Evolutionary conservation across 352 stramenopile genomes (phyloP).

Genomic region (Peronospora farinosa): DNA sequence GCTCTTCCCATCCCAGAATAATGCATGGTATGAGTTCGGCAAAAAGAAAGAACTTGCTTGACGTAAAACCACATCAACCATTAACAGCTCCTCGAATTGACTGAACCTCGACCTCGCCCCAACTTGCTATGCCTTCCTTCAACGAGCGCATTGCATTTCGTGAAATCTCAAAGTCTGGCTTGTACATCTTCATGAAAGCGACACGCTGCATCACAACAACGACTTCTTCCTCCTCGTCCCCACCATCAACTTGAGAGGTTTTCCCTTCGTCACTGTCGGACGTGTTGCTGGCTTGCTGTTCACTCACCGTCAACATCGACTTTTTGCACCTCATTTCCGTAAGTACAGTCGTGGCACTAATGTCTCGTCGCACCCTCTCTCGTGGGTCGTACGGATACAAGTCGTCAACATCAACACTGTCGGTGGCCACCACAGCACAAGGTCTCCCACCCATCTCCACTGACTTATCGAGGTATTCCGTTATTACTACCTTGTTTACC

Average conservation of each 20-base stretch:
- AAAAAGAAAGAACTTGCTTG: not conserved
- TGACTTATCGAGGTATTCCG: conserved; percentile 29
- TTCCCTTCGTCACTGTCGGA: not conserved
- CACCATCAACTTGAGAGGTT: not conserved
- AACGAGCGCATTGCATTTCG: conserved; percentile 18
- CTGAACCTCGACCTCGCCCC: conserved; percentile 29
- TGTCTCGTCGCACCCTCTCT: conserved; percentile 31
- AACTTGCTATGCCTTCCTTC: conserved; percentile 30
- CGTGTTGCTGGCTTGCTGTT: not conserved
- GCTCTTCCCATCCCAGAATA: not conserved
- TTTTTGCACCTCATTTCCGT: conserved; percentile 18
- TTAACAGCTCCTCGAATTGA: conserved; percentile 30
- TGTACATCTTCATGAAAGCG: conserved; percentile 33
- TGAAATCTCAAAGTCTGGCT: conserved; percentile 20
- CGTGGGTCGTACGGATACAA: conserved; percentile 38
- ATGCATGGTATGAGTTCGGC: not conserved
- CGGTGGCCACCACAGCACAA: conserved; percentile 31
- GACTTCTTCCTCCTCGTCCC: conserved; percentile 12
- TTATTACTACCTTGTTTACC: conserved; percentile 21
- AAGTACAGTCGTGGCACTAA: conserved; percentile 30
- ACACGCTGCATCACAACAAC: conserved; percentile 33
- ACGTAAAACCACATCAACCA: not conserved
- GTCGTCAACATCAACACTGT: conserved; percentile 42
- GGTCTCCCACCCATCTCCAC: conserved; percentile 10
- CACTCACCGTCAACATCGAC: conserved; percentile 5